Conservation (phyloP, 2,329 filamentous ascomycete species). For the Fusarium devonianum region DNA sequence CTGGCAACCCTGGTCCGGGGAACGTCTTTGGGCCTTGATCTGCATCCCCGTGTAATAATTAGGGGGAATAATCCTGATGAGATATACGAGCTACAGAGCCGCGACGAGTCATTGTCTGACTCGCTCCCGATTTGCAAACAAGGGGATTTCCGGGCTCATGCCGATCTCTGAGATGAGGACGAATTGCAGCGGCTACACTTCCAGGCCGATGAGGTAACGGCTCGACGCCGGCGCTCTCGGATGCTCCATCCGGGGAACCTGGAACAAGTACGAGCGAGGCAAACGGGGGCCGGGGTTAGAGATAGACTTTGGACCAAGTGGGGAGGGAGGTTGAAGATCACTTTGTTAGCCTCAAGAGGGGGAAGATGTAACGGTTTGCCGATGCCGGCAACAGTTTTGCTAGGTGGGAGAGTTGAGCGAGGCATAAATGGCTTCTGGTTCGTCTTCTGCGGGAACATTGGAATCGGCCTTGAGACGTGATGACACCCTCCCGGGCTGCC, state of each 20-base stretch:
- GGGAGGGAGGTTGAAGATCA: slow-evolving; percentile 12
- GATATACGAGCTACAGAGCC: background rate
- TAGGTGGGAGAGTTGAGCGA: no score
- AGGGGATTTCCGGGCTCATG: no score
- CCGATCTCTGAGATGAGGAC: background rate
- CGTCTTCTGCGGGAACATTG: no score
- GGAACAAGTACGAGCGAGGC: no score
- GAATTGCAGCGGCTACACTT: background rate
- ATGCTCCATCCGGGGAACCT: background rate
- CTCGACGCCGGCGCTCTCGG: no score
- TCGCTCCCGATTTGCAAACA: background rate
- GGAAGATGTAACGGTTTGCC: no score
- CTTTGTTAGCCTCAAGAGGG: no score
- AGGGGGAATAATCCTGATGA: no score
- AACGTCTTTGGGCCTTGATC: no score
- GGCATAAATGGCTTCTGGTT: background rate
- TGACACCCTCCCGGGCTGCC: background rate
- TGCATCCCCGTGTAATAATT: no score
- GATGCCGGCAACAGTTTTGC: background rate
- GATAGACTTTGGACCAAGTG: slow-evolving; percentile 13
- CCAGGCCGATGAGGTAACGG: no score
- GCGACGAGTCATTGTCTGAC: background rate
- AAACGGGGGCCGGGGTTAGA: no score
- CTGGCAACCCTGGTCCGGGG: background rate
- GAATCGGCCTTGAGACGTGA: background rate